Conservation (phyloP, 140 eudicot species). For the Oenanthe javanica region DNA sequence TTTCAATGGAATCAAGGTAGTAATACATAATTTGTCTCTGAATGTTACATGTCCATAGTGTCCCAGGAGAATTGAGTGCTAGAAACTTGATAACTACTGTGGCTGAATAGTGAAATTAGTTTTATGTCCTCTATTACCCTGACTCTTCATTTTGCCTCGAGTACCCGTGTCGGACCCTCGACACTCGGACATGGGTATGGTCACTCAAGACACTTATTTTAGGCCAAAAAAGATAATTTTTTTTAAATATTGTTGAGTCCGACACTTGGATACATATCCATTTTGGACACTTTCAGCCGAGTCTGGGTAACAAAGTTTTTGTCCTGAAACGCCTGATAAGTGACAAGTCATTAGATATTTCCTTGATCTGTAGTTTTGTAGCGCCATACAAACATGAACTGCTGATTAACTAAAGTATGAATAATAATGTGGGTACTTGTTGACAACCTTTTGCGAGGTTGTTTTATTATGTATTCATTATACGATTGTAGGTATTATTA, state of each 20-base stretch:
- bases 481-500: not conserved
- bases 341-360: not conserved
- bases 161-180: no score
- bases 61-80: not conserved
- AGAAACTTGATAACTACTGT: no score
- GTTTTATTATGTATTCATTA: not conserved
- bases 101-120: not conserved
- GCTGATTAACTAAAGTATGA: not conserved
- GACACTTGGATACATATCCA: no score
- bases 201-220: no score
- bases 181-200: no score
- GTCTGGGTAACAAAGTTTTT: no score
- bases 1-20: conserved; percentile 78
- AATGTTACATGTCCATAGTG: not conserved
- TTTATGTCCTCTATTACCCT: not conserved
- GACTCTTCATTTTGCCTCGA: no score
- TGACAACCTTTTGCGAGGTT: not conserved
- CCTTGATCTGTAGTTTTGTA: not conserved
- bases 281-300: no score
- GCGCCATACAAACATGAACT: not conserved
- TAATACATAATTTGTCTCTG: not conserved
- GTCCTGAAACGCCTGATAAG: not conserved
- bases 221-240: no score
- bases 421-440: not conserved
- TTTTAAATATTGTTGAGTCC: no score